Evolutionary conservation across 78 protist species (phyloP), one percentile per base, ranked within the genome.

Genomic region (Dictyostelium purpureum): DNA sequence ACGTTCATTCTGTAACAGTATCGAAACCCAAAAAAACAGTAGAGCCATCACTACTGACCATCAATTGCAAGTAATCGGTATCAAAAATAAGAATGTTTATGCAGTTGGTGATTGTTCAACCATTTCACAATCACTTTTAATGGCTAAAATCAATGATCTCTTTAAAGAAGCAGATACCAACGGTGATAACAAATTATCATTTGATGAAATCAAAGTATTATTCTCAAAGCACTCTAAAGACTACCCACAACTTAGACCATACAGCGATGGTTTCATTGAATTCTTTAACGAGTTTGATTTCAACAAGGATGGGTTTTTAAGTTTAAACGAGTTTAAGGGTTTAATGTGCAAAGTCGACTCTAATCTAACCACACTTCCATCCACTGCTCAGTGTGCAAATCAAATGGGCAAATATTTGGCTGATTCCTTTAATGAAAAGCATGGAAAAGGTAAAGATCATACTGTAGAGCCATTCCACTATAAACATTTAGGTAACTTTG

Each of bases 91-190:
- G 19, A 74, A 92, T 49, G 83, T 94, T 18, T 96, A 77, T 54
- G 96, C 97, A 0, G 24, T 89, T 38, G 98, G 98, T 10, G 96
- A 94, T 90, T 94, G 96, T 37, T 61, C 95, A 21, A 83, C 94
- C 0, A 71, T 94, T 6, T 66, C 70, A 11, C 94, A 73, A 66
- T 33, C 61, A 11, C 52, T 76, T 21, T 52, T 94, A 6, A n/a
- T 90, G 52, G 28, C 67, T 2, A 57, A 71, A 16, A 42, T 94
- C 6, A 1, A 5, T n/a, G 92, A 90, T 19, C 28, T 94, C 47
- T 94, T 94, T n/a, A 67, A 82, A 31, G 87, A 77, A 7, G 96
- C 93, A 2, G 96, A 94, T 66, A 69, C 40, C 11, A 83, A 94
- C 42, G 19, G 33, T 26, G 91, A 88, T 31, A 42, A 80, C n/a